Conservation (phyloP, 768 basidiomycete genomes). For the Mycena leptocephala region DNA sequence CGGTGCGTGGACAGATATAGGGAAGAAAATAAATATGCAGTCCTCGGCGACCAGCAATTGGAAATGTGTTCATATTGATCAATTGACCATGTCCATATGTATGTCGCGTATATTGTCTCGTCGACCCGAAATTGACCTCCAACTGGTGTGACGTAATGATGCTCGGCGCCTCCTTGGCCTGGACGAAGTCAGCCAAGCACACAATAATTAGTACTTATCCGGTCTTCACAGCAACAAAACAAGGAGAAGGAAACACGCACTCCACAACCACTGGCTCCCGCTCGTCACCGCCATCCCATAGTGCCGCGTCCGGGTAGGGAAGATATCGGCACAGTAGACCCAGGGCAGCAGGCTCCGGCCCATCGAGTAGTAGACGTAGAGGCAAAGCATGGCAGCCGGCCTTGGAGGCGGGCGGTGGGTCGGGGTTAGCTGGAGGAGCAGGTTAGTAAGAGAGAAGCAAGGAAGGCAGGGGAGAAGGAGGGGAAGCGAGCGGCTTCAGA, state of each 20-base stretch:
- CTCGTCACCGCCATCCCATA: constrained; percentile 85
- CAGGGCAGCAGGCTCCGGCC: constrained; percentile 80
- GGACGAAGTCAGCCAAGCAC: constrained; percentile 81
- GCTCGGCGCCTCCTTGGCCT: constrained; percentile 79
- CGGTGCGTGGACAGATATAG: background rate
- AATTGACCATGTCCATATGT: no score
- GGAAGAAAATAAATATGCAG: no score
- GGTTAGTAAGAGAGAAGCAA: background rate
- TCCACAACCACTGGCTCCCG: constrained; percentile 89
- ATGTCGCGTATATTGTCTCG: no score
- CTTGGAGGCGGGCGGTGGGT: constrained; percentile 72
- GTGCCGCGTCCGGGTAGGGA: constrained; percentile 88
- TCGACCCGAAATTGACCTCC: no score
- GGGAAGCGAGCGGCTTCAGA: no score
- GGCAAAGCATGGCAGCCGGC: constrained; percentile 89
- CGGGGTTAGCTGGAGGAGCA: constrained; percentile 35
- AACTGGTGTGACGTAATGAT: no score
- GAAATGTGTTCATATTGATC: no score
- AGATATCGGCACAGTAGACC: constrained; percentile 88
- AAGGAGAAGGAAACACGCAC: constrained; percentile 59
- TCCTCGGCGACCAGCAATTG: no score
- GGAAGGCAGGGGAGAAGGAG: background rate
- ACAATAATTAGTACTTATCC: no score
- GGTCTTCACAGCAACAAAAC: no score
- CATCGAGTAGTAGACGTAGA: constrained; percentile 91